Base-by-base conservation (phyloP, 345 rosid genomes). In the Citrus medica region DNA sequence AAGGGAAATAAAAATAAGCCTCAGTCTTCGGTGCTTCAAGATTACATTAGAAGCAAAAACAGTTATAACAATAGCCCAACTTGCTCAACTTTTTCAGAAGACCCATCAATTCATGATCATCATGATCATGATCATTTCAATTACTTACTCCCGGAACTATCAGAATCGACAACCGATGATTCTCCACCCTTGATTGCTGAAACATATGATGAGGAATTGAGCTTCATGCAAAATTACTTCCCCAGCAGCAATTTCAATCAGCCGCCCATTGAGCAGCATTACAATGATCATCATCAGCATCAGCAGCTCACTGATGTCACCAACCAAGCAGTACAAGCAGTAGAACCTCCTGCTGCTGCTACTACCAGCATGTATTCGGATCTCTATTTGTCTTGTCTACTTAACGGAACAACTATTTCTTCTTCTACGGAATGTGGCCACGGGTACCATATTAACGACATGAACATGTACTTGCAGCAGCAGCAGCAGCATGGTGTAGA, bases 1-100 rank as follows among this genome's bases (percentile, higher is more conserved):
- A 74, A 71, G 64, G 77, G 74, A 62, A 85, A 16, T 53, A 53
- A 79, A 62, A 85, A 16, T 53, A 53, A 79, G 64, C 81, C 84
- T 63, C 89, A 89, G 16, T 83, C 96, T 14, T 88, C 92, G 17
- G 60, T 95, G 48, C 98, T 95, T 76, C 94, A 92, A 79, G 93
- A 95, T 79, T 95, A 95, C 82, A 92, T 92, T 21, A 85, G 83
- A 82, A 88, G 94, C 86, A 83, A 86, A 75, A 75, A 71, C 82
- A 53, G 19, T 19, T 17, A 13, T 46, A 46, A 46, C 51, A 46
- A 46, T 13, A 46, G 85, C 32, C 83, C 88, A 22, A 81, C 86
- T 19, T 78, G 82, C 80, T 78, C 89, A 32, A 64, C 80, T 10
- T 24, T 68, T 48, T 81, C 89, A 17, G 84, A 75, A 28, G 88